These are phyloP conservation scores for Cyberlindnera veronae DNA, from an alignment of 805 yeast species.

Conservation along the genomic window DNA sequence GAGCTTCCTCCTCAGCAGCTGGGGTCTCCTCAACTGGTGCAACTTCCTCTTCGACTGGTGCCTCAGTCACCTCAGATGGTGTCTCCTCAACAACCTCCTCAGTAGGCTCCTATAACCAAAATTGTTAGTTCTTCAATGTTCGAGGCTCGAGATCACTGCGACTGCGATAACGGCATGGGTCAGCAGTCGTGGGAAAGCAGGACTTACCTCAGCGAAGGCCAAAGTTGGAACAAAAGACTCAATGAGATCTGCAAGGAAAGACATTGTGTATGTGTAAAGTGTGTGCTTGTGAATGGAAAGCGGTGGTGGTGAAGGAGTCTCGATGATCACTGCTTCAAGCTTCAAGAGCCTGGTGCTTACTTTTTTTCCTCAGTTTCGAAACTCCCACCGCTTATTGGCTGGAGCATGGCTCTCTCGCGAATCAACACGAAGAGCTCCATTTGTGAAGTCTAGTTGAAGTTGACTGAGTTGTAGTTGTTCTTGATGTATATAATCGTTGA, in stretches of 20 bases:
- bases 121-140: conserved; percentile 6
- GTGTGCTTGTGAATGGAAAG: background rate
- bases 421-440: background rate
- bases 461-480: too few species aligned
- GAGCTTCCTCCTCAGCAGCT: conserved; percentile 5
- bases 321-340: background rate
- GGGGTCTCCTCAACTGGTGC: conserved; percentile 12
- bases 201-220: conserved; percentile 66
- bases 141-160: background rate
- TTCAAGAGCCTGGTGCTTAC: too few species aligned
- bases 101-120: conserved; percentile 6
- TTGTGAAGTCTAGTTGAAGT: background rate
- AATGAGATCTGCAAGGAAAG: conserved; percentile 39
- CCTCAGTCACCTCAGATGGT: conserved; percentile 5
- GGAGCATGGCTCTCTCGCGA: background rate
- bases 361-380: conserved; percentile 11
- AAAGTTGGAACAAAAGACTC: conserved; percentile 74
- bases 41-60: conserved; percentile 7
- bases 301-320: background rate
- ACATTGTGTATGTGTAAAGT: conserved; percentile 7
- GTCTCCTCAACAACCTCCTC: conserved; percentile 8
- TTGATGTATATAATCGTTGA: too few species aligned
- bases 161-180: background rate
- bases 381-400: conserved; percentile 14
- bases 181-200: background rate